phyloP scores from a whole-genome alignment of 176 grass and related monocot species.

The Pontederia paniculata region DNA sequence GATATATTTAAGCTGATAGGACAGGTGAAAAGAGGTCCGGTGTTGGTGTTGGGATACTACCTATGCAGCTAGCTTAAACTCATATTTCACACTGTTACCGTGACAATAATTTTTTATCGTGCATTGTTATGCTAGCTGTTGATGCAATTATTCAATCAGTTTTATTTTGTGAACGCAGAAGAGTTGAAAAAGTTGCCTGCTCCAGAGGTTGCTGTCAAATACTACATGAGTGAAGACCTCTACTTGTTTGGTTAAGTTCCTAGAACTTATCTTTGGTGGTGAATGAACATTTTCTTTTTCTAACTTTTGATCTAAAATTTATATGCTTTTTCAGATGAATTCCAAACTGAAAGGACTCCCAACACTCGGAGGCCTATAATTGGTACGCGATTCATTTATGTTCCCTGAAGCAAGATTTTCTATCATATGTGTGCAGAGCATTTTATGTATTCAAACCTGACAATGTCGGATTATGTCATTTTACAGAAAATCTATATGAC shows the following conservation, averaged over 20 bases:
- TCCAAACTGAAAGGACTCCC: constrained; percentile 65
- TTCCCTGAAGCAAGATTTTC: not conserved
- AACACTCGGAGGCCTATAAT: constrained; percentile 74
- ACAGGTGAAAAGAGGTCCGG: no score
- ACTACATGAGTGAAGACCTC: constrained; percentile 84
- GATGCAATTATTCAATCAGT: not conserved
- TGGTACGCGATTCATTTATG: constrained; percentile 26
- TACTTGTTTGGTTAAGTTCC: constrained; percentile 71
- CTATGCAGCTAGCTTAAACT: no score
- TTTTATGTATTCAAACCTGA: not conserved
- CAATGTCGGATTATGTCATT: not conserved
- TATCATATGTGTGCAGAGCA: constrained; percentile 1
- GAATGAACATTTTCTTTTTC: constrained; percentile 7
- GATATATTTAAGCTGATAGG: no score
- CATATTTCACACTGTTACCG: no score
- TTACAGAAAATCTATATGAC: constrained; percentile 75
- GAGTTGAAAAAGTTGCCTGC: constrained; percentile 72
- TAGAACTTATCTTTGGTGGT: not conserved
- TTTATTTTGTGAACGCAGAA: constrained; percentile 41
- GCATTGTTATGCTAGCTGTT: no score
- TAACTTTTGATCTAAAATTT: not conserved
- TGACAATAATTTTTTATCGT: no score
- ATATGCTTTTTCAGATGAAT: constrained; percentile 52
- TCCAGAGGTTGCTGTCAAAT: constrained; percentile 52
- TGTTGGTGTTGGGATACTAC: no score